Conservation (phyloP, 179 eudicot genomes). For the Gypsophila paniculata region DNA sequence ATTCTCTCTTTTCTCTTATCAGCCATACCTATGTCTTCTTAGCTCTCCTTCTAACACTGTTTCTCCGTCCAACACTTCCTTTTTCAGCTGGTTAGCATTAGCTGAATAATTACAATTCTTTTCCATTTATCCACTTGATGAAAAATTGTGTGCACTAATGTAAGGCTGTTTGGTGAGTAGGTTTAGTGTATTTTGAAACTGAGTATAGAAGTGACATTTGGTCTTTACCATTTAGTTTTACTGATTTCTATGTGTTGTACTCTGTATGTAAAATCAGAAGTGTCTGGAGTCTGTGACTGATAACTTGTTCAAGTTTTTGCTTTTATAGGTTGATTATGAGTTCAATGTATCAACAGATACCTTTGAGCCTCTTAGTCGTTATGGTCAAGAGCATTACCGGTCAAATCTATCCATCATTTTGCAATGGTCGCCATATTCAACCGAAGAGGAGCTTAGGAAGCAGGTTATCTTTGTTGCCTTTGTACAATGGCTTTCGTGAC, state of each 20-base stretch:
- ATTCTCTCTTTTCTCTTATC: not conserved
- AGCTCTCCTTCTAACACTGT: not conserved
- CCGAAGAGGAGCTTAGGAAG: slow-evolving; percentile 60
- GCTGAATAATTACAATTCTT: not conserved
- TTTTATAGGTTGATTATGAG: slow-evolving; percentile 69
- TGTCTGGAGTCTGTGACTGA: not conserved
- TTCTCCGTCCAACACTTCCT: not conserved
- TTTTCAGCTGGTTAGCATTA: not conserved
- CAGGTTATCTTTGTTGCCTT: slow-evolving; percentile 57
- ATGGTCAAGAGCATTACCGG: slow-evolving; percentile 40
- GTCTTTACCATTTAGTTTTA: not conserved
- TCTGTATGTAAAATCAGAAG: not conserved
- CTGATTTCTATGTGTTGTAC: not conserved
- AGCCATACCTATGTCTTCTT: not conserved
- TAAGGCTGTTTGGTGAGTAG: not conserved
- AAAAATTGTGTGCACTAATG: not conserved
- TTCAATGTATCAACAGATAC: slow-evolving; percentile 38
- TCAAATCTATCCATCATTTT: slow-evolving; percentile 58
- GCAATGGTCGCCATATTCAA: slow-evolving; percentile 84
- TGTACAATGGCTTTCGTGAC: slow-evolving; percentile 4
- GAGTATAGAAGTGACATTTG: not conserved
- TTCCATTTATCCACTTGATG: not conserved
- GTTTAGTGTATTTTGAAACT: slow-evolving; percentile 10
- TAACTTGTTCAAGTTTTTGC: slow-evolving; percentile 13
- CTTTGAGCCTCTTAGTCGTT: slow-evolving; percentile 37